Percentiles rank a stretch among this genome's conserved stretches.
phyloP scores from a whole-genome alignment of 371 early-diverging fungal species.

The Mucor circinelloides region DNA sequence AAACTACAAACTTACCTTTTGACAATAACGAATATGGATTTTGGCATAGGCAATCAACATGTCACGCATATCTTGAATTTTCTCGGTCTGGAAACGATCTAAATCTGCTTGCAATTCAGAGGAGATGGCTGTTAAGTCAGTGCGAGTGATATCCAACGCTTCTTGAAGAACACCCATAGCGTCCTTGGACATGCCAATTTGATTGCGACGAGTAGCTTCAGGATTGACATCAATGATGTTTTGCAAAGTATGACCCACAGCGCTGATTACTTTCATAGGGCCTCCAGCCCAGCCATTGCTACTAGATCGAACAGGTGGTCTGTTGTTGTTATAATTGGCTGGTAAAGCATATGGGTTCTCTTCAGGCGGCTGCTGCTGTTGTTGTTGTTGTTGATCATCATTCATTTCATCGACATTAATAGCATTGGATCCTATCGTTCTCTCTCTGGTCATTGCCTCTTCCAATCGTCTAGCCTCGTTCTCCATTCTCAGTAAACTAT shows the following conservation, averaged over 20 bases:
- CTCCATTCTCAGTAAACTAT: conserved; percentile 75
- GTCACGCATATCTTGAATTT: conserved; percentile 82
- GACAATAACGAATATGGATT: conserved; percentile 82
- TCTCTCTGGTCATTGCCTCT: conserved; percentile 66
- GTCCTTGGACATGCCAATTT: conserved; percentile 89
- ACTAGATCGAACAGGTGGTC: conserved; percentile 11
- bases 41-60: conserved; percentile 82
- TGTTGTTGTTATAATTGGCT: neutral
- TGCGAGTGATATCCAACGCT: conserved; percentile 67
- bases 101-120: conserved; percentile 83
- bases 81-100: conserved; percentile 91
- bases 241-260: conserved; percentile 74
- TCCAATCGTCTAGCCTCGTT: conserved; percentile 84
- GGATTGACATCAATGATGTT: conserved; percentile 96
- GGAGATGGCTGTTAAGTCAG: conserved; percentile 76
- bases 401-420: conserved; percentile 36
- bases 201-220: conserved; percentile 85
- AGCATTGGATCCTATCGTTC: conserved; percentile 37
- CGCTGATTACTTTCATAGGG: conserved; percentile 60
- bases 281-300: conserved; percentile 42
- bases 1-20: conserved; percentile 54
- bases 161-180: conserved; percentile 77
- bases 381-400: neutral
- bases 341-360: conserved; percentile 17
- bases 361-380: conserved; percentile 17